phyloP scores from a whole-genome alignment of 2,329 filamentous ascomycete genomes.

The Bretziella fagacearum region DNA sequence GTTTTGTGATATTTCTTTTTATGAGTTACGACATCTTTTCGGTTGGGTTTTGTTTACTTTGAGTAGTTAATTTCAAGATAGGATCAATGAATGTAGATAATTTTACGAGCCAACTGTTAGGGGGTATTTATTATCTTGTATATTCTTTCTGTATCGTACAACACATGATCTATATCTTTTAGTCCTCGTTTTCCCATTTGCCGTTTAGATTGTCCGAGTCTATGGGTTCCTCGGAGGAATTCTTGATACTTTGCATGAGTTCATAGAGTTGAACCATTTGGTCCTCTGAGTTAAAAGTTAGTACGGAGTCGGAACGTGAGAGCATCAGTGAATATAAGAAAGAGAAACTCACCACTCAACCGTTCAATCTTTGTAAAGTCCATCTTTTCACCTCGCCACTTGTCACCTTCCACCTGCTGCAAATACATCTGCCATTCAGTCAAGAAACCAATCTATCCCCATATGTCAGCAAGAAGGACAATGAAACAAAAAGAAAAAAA shows the following conservation, averaged over 20 bases:
- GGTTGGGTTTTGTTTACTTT: background rate
- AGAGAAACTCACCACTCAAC: conserved; percentile 39
- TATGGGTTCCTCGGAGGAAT: conserved; percentile 17
- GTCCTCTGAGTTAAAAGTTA: conserved; percentile 46
- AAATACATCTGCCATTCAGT: conserved; percentile 95
- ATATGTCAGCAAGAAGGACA: background rate
- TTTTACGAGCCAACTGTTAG: too few species aligned
- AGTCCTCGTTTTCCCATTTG: conserved; percentile 7
- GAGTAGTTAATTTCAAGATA: background rate
- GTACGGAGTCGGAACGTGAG: background rate
- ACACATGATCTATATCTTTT: too few species aligned
- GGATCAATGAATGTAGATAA: too few species aligned
- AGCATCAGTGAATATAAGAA: background rate
- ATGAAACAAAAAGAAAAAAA: background rate
- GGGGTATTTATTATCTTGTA: background rate
- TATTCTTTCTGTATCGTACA: background rate
- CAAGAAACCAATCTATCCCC: conserved; percentile 68
- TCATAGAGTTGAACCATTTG: conserved; percentile 90
- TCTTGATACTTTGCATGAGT: conserved; percentile 65
- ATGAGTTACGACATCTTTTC: background rate
- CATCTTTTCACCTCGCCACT: conserved; percentile 49
- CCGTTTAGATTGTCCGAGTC: conserved; percentile 1
- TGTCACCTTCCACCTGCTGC: conserved; percentile 74
- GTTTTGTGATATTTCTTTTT: background rate
- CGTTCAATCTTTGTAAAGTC: conserved; percentile 20